phyloP scores from a whole-genome alignment of 1,284 basidiomycete genomes.

The Lignosus rhinocerotis region DNA sequence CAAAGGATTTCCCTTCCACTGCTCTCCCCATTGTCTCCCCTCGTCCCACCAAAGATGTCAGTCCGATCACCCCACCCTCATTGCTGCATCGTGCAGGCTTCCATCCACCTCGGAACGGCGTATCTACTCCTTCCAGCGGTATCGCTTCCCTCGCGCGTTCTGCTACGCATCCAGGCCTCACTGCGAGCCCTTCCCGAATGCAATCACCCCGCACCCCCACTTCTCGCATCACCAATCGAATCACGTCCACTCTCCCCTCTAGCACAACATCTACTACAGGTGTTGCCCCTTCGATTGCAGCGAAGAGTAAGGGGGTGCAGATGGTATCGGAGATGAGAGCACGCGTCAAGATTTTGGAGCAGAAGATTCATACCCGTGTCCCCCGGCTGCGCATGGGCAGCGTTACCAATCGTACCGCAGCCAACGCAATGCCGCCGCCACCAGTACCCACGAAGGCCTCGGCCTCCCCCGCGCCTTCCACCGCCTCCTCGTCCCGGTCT shows the following conservation, averaged over 20 bases:
- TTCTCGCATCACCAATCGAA: conserved; percentile 45
- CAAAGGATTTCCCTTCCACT: conserved; percentile 28
- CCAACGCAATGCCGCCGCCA: conserved; percentile 38
- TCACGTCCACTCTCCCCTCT: conserved; percentile 36
- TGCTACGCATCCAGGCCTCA: conserved; percentile 51
- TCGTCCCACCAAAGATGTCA: conserved; percentile 19
- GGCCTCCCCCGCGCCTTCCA: conserved; percentile 30
- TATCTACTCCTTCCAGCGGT: conserved; percentile 40
- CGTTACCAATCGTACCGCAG: conserved; percentile 51
- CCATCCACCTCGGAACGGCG: conserved; percentile 44
- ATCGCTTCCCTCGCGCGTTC: conserved; percentile 55
- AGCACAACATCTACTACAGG: conserved; percentile 44
- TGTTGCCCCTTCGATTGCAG: conserved; percentile 39
- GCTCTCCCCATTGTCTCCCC: conserved; percentile 29
- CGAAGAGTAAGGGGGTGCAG: conserved; percentile 78
- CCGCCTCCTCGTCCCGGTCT: conserved; percentile 31
- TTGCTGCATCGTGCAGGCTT: conserved; percentile 54
- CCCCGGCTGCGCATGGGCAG: conserved; percentile 79
- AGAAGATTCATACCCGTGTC: conserved; percentile 82
- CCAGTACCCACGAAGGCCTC: conserved; percentile 24
- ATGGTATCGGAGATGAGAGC: conserved; percentile 89
- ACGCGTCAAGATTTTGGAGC: conserved; percentile 74
- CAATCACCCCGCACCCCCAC: conserved; percentile 45
- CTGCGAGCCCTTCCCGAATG: conserved; percentile 40
- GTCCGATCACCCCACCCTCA: conserved; percentile 40